Evolutionary conservation across 202 grass and related monocot genomes (phyloP), one percentile per base, ranked within the genome.

Genomic region (Saccharum hybrid): DNA sequence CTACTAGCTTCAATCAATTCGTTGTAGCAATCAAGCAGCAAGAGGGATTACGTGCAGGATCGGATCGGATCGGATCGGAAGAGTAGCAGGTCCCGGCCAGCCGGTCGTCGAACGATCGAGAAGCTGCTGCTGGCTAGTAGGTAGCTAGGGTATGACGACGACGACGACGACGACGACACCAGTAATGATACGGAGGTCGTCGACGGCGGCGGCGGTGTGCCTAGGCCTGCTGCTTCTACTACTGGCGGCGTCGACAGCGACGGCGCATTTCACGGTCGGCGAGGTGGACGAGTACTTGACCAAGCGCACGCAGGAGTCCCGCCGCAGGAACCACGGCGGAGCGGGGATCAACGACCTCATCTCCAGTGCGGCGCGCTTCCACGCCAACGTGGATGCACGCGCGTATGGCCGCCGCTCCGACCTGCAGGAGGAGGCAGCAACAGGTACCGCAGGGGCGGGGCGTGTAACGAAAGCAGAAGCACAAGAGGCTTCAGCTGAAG

Each of bases 261-360:
- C 6, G 16, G 83, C 67, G 22, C 42, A 85, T 48, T 26, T 85
- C 14, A 45, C 72, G 2, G 43, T 65, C 7, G 76, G 83, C 22
- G 76, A 79, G 6, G 83, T 85, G 7, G 75, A 78, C 15, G 83
- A 85, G 66, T 79, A 85, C 43, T 42, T 23, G 67, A 28, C 18
- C 2, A 72, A 80, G 34, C 83, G 83, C 18, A 21, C 60, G 36
- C 57, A 79, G 59, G 76, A 85, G 59, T 2, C 22, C 18, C 68
- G 43, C 14, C 14, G 2, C 13, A 85, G 30, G 33, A 64, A 85
- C 30, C 57, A 13, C 12, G 76, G 10, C 11, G 41, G 11, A 2
- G 34, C 0, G 19, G 63, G 43, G 0, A 72, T 67, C 31, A 8
- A 22, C 26, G 75, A 78, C 22, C 52, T 64, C 69, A 16, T 74